Base-by-base conservation (phyloP, 2,329 filamentous ascomycete genomes). In the Calonectria fujianensis region DNA sequence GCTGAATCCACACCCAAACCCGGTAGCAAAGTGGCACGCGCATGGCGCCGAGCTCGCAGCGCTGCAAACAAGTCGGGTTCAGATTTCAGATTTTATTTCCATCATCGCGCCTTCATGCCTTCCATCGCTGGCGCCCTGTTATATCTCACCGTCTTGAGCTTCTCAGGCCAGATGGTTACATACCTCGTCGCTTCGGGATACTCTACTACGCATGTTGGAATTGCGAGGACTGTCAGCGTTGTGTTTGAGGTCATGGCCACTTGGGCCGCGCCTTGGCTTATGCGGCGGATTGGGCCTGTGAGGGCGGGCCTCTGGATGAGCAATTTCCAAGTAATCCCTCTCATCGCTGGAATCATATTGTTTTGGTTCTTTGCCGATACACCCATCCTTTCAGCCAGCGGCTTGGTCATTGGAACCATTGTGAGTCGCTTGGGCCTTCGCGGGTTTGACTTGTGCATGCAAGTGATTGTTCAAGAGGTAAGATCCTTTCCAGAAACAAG, bases 271-370 rank as follows among this genome's bases (percentile, higher is more conserved):
- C 92, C 92, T 0, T 82, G 84, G 57, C 82, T 92, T 10, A 91
- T 91, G 86, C 76, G 77, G 2, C 82, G 82, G 32, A 88, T 93
- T 48, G 91, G 91, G 0, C 84, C 88, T 0, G 86, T 94, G 5
- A 85, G 94, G 16, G 88, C 89, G 0, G 94, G 93, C 0, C 86
- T 95, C 3, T 95, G 94, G 94, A 91, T 91, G 74, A 81, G 93
- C 31, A 91, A 89, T 70, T 94, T 91, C 89, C 93, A 95, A 81
- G 86, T 92, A 16, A 69, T 86, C 3, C 91, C 88, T 78, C 84
- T 92, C 3, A 85, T 85, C 0, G 85, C 81, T 0, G 89, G 86
- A 0, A 82, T 87, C 1, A 74, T 80, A 5, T 80, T 85, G 37
- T 90, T 89, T 76, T 85, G 85, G 64, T 52, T 24, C 3, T 73